A percentile compares a stretch with the other conserved stretches of the same genome.
Evolutionary conservation across 2,329 filamentous ascomycete genomes (phyloP).

Genomic region (Apiospora sp.): DNA sequence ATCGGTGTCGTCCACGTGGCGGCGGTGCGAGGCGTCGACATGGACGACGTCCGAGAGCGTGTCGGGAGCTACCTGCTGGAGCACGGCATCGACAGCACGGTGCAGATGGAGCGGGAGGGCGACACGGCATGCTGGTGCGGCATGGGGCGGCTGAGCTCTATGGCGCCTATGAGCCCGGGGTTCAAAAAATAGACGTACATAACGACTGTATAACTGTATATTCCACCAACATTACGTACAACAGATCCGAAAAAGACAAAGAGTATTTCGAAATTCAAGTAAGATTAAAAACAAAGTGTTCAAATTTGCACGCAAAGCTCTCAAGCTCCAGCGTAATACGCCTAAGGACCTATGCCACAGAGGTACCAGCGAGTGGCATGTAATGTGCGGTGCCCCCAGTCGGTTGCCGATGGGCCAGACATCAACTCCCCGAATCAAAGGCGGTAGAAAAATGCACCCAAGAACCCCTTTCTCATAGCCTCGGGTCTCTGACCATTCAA

Average conservation of each 20-base stretch:
- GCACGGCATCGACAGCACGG: slow-evolving; percentile 79
- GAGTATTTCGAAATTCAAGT: background rate
- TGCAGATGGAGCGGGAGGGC: slow-evolving; percentile 88
- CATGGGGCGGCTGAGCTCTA: slow-evolving; percentile 46
- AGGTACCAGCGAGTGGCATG: too few relatives aligned
- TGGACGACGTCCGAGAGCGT: slow-evolving; percentile 86
- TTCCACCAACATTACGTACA: background rate
- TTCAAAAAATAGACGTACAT: background rate
- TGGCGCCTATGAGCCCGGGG: slow-evolving; percentile 38
- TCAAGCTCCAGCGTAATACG: too few relatives aligned
- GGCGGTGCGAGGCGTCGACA: slow-evolving; percentile 73
- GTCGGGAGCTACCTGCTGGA: slow-evolving; percentile 74
- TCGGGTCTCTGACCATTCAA: too few relatives aligned
- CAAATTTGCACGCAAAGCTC: too few relatives aligned
- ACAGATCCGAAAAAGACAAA: background rate
- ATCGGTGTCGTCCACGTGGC: slow-evolving; percentile 88
- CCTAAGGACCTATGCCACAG: too few relatives aligned
- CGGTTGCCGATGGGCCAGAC: too few relatives aligned
- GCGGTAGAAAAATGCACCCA: too few relatives aligned
- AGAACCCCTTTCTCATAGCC: too few relatives aligned
- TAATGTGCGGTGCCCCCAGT: too few relatives aligned
- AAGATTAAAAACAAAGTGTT: background rate
- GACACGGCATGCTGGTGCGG: slow-evolving; percentile 72
- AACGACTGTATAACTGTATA: slow-evolving; percentile 12
- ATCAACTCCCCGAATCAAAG: too few relatives aligned